Conservation (phyloP, 495 filamentous ascomycete genomes). For the Darksidea phi region DNA sequence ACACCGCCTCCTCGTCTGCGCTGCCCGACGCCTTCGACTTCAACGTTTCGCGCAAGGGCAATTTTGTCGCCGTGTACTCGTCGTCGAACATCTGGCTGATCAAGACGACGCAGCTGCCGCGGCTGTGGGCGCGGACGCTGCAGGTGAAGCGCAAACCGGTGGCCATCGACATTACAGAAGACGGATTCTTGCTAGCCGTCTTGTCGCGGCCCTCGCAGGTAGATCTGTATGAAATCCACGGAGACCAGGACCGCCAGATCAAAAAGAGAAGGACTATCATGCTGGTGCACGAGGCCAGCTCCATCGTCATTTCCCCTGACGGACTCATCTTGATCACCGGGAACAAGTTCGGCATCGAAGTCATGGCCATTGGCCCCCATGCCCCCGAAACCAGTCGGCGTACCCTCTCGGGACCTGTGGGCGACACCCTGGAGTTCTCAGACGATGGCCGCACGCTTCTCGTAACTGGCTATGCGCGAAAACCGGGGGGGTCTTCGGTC, state of each 20-base stretch:
- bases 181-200: slow-evolving; percentile 74
- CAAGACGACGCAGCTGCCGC: slow-evolving; percentile 30
- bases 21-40: slow-evolving; percentile 38
- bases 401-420: slow-evolving; percentile 75
- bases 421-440: slow-evolving; percentile 79
- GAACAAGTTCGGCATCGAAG: slow-evolving; percentile 82
- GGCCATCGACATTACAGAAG: slow-evolving; percentile 74
- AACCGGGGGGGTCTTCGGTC: slow-evolving; percentile 21
- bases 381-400: slow-evolving; percentile 66
- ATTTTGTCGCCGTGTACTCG: slow-evolving; percentile 30
- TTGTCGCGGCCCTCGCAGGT: slow-evolving; percentile 77
- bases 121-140: slow-evolving; percentile 44
- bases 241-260: slow-evolving; percentile 41
- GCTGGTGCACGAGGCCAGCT: slow-evolving; percentile 55
- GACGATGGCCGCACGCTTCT: slow-evolving; percentile 81
- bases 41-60: slow-evolving; percentile 34
- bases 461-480: slow-evolving; percentile 64
- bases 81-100: slow-evolving; percentile 36
- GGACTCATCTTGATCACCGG: slow-evolving; percentile 82
- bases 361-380: slow-evolving; percentile 67
- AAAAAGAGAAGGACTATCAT: slow-evolving; percentile 65
- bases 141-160: slow-evolving; percentile 76
- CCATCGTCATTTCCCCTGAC: slow-evolving; percentile 73
- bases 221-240: slow-evolving; percentile 71
- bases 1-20: slow-evolving; percentile 34